Conservation (phyloP, 495 filamentous ascomycete genomes). For the Podospora australis region DNA sequence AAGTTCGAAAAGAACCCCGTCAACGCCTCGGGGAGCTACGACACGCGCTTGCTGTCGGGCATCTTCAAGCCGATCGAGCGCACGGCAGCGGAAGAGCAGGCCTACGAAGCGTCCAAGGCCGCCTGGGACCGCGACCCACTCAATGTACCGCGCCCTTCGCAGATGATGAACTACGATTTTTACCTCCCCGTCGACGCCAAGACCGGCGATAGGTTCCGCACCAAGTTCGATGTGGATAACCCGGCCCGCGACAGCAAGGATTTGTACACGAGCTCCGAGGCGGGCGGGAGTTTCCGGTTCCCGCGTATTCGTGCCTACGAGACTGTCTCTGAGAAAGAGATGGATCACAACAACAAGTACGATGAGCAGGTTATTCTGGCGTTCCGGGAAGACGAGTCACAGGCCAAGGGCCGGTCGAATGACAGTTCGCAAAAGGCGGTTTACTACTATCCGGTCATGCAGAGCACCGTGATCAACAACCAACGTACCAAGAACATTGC, state of each 20-base stretch:
- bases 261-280: constrained; percentile 54
- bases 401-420: constrained; percentile 10
- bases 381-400: constrained; percentile 39
- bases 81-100: constrained; percentile 43
- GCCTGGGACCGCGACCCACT: constrained; percentile 58
- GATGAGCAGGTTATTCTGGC: constrained; percentile 50
- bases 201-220: constrained; percentile 56
- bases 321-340: constrained; percentile 60
- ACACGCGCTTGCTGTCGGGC: constrained; percentile 72
- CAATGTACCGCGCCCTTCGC: constrained; percentile 53
- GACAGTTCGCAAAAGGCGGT: constrained; percentile 55
- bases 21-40: constrained; percentile 52
- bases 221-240: constrained; percentile 66
- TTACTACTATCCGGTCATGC: constrained; percentile 85
- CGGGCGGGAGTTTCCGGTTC: constrained; percentile 58
- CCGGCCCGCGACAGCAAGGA: constrained; percentile 58
- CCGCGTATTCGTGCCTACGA: constrained; percentile 78
- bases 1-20: constrained; percentile 85
- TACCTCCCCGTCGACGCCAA: constrained; percentile 58
- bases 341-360: constrained; percentile 58
- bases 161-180: constrained; percentile 71
- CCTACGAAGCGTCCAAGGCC: constrained; percentile 45
- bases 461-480: constrained; percentile 51
- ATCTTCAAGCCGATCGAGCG: constrained; percentile 62
- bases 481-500: constrained; percentile 52